Evolutionary conservation across 2,329 filamentous ascomycete species (phyloP).

Genomic region (Camptophora hylomeconis): DNA sequence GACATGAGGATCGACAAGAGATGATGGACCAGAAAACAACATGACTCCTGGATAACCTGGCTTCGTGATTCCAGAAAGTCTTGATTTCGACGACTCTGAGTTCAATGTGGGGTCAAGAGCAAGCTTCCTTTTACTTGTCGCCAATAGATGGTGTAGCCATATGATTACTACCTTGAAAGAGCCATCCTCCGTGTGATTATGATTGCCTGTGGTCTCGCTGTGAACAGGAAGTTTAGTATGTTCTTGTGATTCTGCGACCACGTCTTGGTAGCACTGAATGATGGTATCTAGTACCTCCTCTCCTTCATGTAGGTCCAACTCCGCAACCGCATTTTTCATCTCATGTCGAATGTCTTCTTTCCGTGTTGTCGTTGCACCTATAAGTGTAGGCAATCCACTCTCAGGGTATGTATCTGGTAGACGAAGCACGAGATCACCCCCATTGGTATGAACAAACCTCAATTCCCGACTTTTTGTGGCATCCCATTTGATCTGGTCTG

Average conservation of each 20-base stretch:
- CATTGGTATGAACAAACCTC: conserved; percentile 5
- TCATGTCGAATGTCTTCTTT: conserved; percentile 9
- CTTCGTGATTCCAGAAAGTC: conserved; percentile 12
- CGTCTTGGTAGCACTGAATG: conserved; percentile 8
- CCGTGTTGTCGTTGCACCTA: conserved; percentile 7
- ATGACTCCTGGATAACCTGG: conserved; percentile 15
- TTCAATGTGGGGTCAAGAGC: conserved; percentile 4
- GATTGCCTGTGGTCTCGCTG: no score
- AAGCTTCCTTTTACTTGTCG: conserved; percentile 14
- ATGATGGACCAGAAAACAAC: conserved; percentile 10
- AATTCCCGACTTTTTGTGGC: conserved; percentile 8
- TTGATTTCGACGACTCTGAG: conserved; percentile 1
- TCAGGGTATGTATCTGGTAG: conserved; percentile 9
- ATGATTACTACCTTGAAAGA: conserved; percentile 13
- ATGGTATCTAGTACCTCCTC: conserved; percentile 12
- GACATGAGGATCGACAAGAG: conserved; percentile 12
- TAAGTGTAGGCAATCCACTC: conserved; percentile 6
- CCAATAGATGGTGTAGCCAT: conserved; percentile 16
- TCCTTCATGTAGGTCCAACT: conserved; percentile 1
- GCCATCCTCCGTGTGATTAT: neutral
- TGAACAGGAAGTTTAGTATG: neutral
- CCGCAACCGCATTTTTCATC: conserved; percentile 4
- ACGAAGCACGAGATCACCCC: conserved; percentile 5
- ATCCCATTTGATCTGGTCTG: conserved; percentile 6
- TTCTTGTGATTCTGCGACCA: conserved; percentile 1